Conservation (phyloP, 176 grass and related monocot species). For the Rhynchospora tenuis region DNA sequence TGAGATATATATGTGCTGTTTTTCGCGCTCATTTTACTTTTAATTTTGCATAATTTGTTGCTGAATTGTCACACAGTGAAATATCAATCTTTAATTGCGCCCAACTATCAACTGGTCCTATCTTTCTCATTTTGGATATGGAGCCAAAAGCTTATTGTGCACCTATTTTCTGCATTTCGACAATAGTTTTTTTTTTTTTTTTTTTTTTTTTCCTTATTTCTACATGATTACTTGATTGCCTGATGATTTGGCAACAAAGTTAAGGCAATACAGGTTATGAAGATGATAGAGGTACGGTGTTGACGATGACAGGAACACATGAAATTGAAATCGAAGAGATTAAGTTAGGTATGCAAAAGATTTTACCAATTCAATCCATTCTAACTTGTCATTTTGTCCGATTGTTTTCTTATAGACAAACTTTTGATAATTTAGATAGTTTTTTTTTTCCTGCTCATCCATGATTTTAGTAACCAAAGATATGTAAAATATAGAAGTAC, state of each 20-base stretch:
- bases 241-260: slow-evolving; percentile 13
- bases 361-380: background rate
- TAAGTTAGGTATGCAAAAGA: background rate
- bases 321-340: slow-evolving; percentile 7
- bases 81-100: background rate
- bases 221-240: slow-evolving; percentile 15
- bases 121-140: background rate
- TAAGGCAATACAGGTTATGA: slow-evolving; percentile 3
- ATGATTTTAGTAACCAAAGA: background rate
- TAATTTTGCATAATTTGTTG: background rate
- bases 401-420: background rate
- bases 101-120: background rate
- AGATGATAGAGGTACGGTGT: background rate
- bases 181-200: background rate
- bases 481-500: background rate
- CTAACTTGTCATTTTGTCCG: background rate
- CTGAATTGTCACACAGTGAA: background rate
- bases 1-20: background rate
- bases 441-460: background rate
- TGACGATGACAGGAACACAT: background rate
- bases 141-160: background rate
- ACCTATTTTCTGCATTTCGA: background rate
- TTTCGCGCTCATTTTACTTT: background rate
- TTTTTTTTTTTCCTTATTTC: background rate
- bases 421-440: background rate